phyloP scores from a whole-genome alignment of 1,139 yeast genomes.

The Hansenula sp. region DNA sequence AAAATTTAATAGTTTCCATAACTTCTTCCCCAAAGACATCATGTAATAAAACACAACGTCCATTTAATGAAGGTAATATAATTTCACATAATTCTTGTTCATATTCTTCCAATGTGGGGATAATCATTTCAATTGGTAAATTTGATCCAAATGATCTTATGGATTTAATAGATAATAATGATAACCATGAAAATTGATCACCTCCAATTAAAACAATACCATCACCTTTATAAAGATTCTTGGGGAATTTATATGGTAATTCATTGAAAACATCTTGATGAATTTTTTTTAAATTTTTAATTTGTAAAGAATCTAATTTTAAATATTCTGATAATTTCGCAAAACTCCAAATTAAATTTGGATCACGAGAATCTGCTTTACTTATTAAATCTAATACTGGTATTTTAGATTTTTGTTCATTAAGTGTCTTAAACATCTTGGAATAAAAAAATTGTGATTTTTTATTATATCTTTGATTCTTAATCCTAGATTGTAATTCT shows the following conservation, averaged over 20 bases:
- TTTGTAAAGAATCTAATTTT: constrained; percentile 41
- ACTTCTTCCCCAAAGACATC: constrained; percentile 27
- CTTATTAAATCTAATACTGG: constrained; percentile 9
- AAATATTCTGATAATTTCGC: constrained; percentile 10
- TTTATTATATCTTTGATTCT: constrained; percentile 3
- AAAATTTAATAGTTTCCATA: constrained; percentile 32
- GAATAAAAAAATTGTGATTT: constrained; percentile 14
- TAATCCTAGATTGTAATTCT: constrained; percentile 3
- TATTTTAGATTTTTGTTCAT: constrained; percentile 7
- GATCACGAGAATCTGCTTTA: constrained; percentile 12
- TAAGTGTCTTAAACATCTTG: constrained; percentile 10
- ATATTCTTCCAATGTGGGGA: constrained; percentile 48
- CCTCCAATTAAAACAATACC: constrained; percentile 86
- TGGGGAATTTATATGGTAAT: constrained; percentile 39
- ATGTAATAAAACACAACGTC: constrained; percentile 48
- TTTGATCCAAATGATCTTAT: constrained; percentile 52
- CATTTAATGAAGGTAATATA: constrained; percentile 46
- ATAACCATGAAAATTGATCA: constrained; percentile 67
- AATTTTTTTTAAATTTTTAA: constrained; percentile 38
- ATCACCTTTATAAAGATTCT: constrained; percentile 47
- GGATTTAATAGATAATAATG: constrained; percentile 59
- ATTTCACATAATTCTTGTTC: constrained; percentile 49
- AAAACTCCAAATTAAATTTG: constrained; percentile 10
- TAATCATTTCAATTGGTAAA: constrained; percentile 56
- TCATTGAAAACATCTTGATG: constrained; percentile 49